Evolutionary conservation across 2,329 filamentous ascomycete genomes (phyloP).

Genomic region (Tolypocladium pustulatum): DNA sequence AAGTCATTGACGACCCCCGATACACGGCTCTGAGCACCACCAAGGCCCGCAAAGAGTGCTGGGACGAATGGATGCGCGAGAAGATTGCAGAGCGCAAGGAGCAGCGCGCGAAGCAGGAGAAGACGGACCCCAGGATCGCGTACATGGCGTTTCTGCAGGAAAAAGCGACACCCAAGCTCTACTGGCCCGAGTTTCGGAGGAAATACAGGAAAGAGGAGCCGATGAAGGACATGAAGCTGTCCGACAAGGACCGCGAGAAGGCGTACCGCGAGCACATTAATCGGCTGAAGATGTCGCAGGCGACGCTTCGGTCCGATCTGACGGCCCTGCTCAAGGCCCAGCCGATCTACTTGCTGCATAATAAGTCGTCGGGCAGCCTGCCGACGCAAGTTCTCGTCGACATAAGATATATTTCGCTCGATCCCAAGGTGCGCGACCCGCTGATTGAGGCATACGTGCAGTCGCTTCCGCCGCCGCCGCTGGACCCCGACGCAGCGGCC

Average conservation of each 20-base stretch:
- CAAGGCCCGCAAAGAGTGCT: slow-evolving; percentile 70
- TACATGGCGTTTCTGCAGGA: slow-evolving; percentile 75
- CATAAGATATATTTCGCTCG: slow-evolving; percentile 58
- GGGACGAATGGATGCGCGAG: slow-evolving; percentile 72
- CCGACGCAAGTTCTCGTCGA: slow-evolving; percentile 55
- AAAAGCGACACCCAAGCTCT: slow-evolving; percentile 80
- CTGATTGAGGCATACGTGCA: slow-evolving; percentile 58
- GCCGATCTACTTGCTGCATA: slow-evolving; percentile 48
- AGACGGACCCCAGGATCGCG: slow-evolving; percentile 70
- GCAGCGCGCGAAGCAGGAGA: slow-evolving; percentile 63
- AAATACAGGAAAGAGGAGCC: slow-evolving; percentile 75
- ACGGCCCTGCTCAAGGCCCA: slow-evolving; percentile 52
- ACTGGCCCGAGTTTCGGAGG: slow-evolving; percentile 93
- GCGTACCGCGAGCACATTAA: slow-evolving; percentile 65
- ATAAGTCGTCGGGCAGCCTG: slow-evolving; percentile 45
- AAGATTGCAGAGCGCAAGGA: slow-evolving; percentile 65
- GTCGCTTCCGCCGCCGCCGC: slow-evolving; percentile 49
- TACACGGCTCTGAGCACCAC: slow-evolving; percentile 79
- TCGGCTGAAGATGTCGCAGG: slow-evolving; percentile 53
- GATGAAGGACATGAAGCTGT: slow-evolving; percentile 64
- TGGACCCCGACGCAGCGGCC: slow-evolving; percentile 24
- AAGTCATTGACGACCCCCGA: slow-evolving; percentile 72
- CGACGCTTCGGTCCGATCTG: slow-evolving; percentile 60
- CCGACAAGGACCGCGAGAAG: slow-evolving; percentile 71
- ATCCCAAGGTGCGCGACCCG: slow-evolving; percentile 48